Evolutionary conservation across 2,329 filamentous ascomycete species (phyloP).

Genomic region (Davidsoniella eucalypti): DNA sequence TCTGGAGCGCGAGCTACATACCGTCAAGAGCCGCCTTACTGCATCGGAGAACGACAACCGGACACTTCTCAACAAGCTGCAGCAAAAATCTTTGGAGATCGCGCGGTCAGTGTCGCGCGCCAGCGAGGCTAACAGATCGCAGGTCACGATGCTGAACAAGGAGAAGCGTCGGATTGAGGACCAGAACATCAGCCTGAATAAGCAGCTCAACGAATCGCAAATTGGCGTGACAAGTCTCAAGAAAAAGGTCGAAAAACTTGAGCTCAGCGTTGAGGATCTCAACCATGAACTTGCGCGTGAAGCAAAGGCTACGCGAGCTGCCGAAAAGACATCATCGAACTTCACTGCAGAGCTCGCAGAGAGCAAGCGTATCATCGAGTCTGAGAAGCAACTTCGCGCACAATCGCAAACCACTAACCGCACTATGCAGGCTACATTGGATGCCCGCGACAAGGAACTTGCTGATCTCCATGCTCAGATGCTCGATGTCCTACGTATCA

Average conservation of each 20-base stretch:
- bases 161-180: conserved; percentile 77
- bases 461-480: conserved; percentile 66
- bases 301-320: conserved; percentile 75
- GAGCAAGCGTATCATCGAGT: conserved; percentile 75
- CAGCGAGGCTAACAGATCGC: conserved; percentile 64
- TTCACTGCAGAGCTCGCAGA: conserved; percentile 74
- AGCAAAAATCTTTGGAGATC: conserved; percentile 94
- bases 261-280: conserved; percentile 75
- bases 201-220: conserved; percentile 75
- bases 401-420: conserved; percentile 78
- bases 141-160: conserved; percentile 58
- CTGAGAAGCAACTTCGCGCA: conserved; percentile 66
- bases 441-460: conserved; percentile 66
- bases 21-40: conserved; percentile 71
- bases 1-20: conserved; percentile 77
- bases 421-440: conserved; percentile 62
- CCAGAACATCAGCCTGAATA: conserved; percentile 61
- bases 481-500: conserved; percentile 67
- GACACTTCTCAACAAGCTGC: conserved; percentile 86
- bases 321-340: conserved; percentile 72
- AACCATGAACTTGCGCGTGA: conserved; percentile 84
- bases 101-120: conserved; percentile 76
- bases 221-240: conserved; percentile 68
- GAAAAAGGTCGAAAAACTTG: conserved; percentile 87
- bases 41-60: conserved; percentile 96